These are phyloP conservation scores for Colletotrichum lini DNA, from an alignment of 2,329 filamentous ascomycete species.

Conservation along the genomic window DNA sequence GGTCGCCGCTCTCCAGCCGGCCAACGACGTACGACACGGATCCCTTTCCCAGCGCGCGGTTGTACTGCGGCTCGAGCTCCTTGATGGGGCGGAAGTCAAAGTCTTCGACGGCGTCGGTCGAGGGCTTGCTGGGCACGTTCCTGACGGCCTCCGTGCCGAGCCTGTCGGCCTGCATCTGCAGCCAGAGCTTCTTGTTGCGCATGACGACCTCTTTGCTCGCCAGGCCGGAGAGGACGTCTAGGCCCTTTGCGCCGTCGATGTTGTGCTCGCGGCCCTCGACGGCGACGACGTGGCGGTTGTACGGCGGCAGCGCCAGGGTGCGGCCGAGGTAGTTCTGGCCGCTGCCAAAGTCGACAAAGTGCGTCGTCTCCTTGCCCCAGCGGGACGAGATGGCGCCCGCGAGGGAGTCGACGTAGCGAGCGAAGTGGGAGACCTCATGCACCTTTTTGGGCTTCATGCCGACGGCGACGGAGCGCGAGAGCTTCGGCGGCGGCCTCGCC, in stretches of 20 bases:
- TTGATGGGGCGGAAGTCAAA: constrained; percentile 63
- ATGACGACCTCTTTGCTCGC: constrained; percentile 80
- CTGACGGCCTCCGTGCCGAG: constrained; percentile 57
- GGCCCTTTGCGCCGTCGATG: constrained; percentile 85
- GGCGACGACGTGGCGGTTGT: constrained; percentile 88
- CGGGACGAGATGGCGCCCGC: constrained; percentile 71
- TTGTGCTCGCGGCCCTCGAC: constrained; percentile 91
- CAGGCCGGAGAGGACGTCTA: constrained; percentile 87
- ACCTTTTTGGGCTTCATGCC: constrained; percentile 98
- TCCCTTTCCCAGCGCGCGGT: constrained; percentile 73
- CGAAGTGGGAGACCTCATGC: constrained; percentile 93
- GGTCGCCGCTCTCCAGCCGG: constrained; percentile 79
- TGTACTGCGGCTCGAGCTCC: constrained; percentile 67
- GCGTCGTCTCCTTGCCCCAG: constrained; percentile 76
- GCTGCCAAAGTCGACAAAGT: constrained; percentile 95
- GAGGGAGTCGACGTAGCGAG: constrained; percentile 81
- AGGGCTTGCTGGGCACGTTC: constrained; percentile 39
- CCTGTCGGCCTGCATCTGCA: constrained; percentile 62
- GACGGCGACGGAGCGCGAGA: constrained; percentile 81
- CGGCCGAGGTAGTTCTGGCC: constrained; percentile 97
- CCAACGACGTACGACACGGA: constrained; percentile 85
- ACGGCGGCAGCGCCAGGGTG: constrained; percentile 86
- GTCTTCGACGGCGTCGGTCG: constrained; percentile 42
- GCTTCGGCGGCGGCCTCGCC: constrained; percentile 61
- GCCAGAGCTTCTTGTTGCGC: constrained; percentile 87